phyloP scores from a whole-genome alignment of 2,329 filamentous ascomycete species.

The Colletotrichum cereale region DNA sequence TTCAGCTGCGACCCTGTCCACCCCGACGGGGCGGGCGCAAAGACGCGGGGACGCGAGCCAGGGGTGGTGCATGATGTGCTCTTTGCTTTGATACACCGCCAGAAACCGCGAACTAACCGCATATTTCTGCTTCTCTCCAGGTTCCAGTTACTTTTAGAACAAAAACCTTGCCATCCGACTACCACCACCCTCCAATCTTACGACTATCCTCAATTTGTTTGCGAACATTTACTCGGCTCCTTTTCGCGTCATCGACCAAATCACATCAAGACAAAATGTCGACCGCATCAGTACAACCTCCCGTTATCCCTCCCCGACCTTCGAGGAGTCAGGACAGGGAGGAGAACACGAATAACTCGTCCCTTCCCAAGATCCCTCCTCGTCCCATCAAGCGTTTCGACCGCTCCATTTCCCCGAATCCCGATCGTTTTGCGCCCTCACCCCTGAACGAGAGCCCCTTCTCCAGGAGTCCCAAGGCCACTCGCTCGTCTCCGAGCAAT shows the following conservation, averaged over 20 bases:
- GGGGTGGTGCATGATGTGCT: constrained; percentile 15
- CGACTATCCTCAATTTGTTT: background rate
- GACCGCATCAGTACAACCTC: constrained; percentile 63
- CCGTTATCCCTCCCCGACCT: constrained; percentile 70
- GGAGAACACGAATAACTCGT: constrained; percentile 47
- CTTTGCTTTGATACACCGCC: constrained; percentile 37
- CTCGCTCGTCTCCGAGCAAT: constrained; percentile 52
- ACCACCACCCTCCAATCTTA: background rate
- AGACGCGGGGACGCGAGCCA: constrained; percentile 20
- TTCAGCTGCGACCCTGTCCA: constrained; percentile 13
- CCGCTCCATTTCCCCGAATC: constrained; percentile 81
- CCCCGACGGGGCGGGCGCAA: background rate
- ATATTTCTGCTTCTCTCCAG: constrained; percentile 13
- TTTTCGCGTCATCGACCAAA: constrained; percentile 33
- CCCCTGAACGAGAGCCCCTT: constrained; percentile 82
- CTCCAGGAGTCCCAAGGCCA: constrained; percentile 58
- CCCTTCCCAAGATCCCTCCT: constrained; percentile 80
- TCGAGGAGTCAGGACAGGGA: constrained; percentile 62
- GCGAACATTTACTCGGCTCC: background rate
- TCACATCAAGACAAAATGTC: constrained; percentile 57
- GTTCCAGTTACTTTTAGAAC: constrained; percentile 1
- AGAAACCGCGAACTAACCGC: constrained; percentile 24
- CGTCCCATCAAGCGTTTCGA: constrained; percentile 79
- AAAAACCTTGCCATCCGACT: background rate
- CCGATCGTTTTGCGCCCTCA: constrained; percentile 85